Base-by-base conservation (phyloP, 768 basidiomycete species). In the Leccinum variicolor region DNA sequence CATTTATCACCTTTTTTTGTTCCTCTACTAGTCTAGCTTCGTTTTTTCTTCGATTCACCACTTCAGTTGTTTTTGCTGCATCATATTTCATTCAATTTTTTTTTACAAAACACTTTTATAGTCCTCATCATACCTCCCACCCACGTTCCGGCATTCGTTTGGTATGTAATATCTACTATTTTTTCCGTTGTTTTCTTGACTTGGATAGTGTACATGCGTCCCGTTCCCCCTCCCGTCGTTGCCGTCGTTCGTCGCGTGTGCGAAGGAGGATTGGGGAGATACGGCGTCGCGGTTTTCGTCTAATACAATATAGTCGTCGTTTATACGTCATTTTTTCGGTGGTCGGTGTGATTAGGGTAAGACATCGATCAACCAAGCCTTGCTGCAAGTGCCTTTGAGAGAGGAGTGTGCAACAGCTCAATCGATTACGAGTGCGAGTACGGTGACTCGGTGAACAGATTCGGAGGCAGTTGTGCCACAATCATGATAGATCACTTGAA, bases 261-360 rank as follows among this genome's bases (percentile, higher is more conserved):
- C 46, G 46, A 14, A 14, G 36, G 36, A 41, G 39, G 58, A 54
- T 36, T 25, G 41, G 25, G 29, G 43, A 14, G 31, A 21, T 19
- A 43, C 19, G 59, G 58, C 51, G 63, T 54, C 60, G 67, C 59
- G 57, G 54, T 69, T 59, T 65, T 47, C 19, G 23, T 25, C 67
- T 73, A 73, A 73, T 71, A 71, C 65, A 23, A 73, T 70, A 73
- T 73, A 70, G 62, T 70, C 65, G 36, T 73, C 60, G 65, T 71
- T 70, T 70, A 73, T 73, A 69, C 61, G 50, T 19, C 11, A 13
- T 14, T 25, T 28, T 28, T 28, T 33, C 9, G 21, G 13, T 29
- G n/a, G n/a, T 50, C 6, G 26, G 11, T 50, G 23, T 46, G 45
- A 46, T 46, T 2, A 17, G 39, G 43, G 43, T 21, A 21, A 19